These are phyloP conservation scores for Leccinum disarticulatum DNA, from an alignment of 768 basidiomycete species.

Conservation along the genomic window DNA sequence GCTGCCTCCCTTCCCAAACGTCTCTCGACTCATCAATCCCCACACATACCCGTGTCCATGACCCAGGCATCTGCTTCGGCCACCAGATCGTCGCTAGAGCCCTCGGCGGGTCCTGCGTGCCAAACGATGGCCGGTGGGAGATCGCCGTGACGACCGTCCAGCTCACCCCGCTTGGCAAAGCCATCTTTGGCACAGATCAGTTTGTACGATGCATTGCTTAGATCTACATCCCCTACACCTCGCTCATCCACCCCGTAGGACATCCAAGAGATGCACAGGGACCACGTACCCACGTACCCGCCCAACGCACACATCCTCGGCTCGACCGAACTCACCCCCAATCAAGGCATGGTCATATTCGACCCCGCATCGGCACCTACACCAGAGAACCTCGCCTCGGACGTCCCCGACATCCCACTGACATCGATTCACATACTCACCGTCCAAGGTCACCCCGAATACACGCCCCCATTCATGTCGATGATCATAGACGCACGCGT, in stretches of 20 bases:
- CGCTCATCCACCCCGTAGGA: conserved; percentile 41
- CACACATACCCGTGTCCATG: no score
- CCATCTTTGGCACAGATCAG: conserved; percentile 59
- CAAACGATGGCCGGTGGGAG: conserved; percentile 77
- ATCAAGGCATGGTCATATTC: no score
- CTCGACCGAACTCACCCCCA: no score
- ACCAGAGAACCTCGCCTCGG: conserved; percentile 5
- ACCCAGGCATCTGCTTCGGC: no score
- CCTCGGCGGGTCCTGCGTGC: conserved; percentile 60
- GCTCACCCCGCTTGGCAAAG: conserved; percentile 67
- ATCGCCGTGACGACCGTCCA: conserved; percentile 68
- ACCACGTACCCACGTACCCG: no score
- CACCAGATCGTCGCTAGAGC: no score
- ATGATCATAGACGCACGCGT: no score
- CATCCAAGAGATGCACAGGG: conserved; percentile 55
- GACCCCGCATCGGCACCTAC: not conserved
- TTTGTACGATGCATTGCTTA: conserved; percentile 28
- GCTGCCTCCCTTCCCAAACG: no score
- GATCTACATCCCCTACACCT: not conserved
- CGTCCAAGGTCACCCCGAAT: no score
- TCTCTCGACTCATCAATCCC: no score
- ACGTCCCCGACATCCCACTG: conserved; percentile 23
- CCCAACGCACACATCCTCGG: no score
- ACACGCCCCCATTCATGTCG: no score
- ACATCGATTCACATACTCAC: not conserved